These are phyloP conservation scores for Dactylellina parvicollis DNA, from an alignment of 2,329 filamentous ascomycete genomes.

Conservation along the genomic window DNA sequence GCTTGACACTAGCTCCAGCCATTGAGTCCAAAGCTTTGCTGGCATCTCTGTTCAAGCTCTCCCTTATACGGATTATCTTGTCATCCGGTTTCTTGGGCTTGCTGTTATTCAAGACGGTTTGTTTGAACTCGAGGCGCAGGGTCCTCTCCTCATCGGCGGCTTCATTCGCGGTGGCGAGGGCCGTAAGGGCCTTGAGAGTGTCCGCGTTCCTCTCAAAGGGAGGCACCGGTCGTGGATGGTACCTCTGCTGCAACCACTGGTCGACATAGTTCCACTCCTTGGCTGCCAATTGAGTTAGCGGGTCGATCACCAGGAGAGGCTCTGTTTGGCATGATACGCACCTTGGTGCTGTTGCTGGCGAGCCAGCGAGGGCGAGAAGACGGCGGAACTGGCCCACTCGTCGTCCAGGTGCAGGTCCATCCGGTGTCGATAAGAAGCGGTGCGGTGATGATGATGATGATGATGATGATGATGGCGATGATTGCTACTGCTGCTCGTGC, in stretches of 20 bases:
- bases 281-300: constrained; percentile 72
- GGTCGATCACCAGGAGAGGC: not conserved
- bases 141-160: constrained; percentile 75
- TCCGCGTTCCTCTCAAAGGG: constrained; percentile 86
- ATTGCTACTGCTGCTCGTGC: no score
- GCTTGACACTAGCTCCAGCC: constrained; percentile 36
- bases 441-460: no score
- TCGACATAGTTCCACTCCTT: constrained; percentile 93
- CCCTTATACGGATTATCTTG: constrained; percentile 34
- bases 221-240: constrained; percentile 72
- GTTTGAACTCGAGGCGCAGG: constrained; percentile 70
- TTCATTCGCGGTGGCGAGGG: constrained; percentile 80
- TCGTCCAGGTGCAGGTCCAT: constrained; percentile 43
- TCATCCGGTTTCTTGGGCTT: constrained; percentile 52
- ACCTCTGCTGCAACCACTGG: constrained; percentile 79
- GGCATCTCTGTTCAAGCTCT: constrained; percentile 46
- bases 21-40: constrained; percentile 34
- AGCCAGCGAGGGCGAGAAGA: constrained; percentile 74
- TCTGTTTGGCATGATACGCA: not conserved
- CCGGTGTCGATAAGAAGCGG: no score
- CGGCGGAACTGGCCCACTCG: constrained; percentile 63
- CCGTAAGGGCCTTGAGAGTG: constrained; percentile 78
- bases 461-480: no score
- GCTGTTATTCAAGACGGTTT: constrained; percentile 69
- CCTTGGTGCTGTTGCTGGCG: constrained; percentile 55